phyloP scores from a whole-genome alignment of 768 basidiomycete genomes.

The Russula sp. region DNA sequence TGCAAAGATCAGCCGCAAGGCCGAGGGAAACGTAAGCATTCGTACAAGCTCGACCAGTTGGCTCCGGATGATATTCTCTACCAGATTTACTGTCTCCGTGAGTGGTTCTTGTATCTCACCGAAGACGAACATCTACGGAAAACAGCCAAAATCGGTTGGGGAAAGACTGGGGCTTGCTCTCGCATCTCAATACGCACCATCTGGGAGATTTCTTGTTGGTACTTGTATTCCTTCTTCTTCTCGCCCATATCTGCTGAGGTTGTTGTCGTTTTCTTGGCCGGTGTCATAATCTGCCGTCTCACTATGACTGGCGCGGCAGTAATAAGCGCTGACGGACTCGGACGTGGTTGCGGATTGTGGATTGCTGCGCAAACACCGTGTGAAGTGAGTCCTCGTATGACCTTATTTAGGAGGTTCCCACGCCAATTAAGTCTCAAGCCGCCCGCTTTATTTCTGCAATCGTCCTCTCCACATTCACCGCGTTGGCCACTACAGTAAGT shows the following conservation, averaged over 20 bases:
- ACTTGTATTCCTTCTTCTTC: conserved; percentile 68
- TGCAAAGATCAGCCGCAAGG: conserved; percentile 15
- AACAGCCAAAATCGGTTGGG: conserved; percentile 3
- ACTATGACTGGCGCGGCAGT: background rate
- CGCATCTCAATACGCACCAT: conserved; percentile 55
- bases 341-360: background rate
- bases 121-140: conserved; percentile 87
- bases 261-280: conserved; percentile 26
- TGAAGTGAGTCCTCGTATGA: too few species aligned
- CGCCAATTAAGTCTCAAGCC: background rate
- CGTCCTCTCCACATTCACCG: background rate
- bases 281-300: conserved; percentile 21
- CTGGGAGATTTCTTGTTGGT: conserved; percentile 88
- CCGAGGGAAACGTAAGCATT: background rate
- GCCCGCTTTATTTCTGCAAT: background rate
- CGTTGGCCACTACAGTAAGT: too few species aligned
- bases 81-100: conserved; percentile 81
- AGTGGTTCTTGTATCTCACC: conserved; percentile 92
- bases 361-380: too few species aligned
- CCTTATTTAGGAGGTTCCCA: background rate
- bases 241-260: conserved; percentile 16
- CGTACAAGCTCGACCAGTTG: conserved; percentile 91
- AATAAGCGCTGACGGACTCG: background rate
- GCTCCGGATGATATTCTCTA: conserved; percentile 91
- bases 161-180: background rate